Percentiles rank a stretch among this genome's conserved stretches.
Evolutionary conservation across 2,329 filamentous ascomycete genomes (phyloP).

Genomic region (Samsoniella hepiali): DNA sequence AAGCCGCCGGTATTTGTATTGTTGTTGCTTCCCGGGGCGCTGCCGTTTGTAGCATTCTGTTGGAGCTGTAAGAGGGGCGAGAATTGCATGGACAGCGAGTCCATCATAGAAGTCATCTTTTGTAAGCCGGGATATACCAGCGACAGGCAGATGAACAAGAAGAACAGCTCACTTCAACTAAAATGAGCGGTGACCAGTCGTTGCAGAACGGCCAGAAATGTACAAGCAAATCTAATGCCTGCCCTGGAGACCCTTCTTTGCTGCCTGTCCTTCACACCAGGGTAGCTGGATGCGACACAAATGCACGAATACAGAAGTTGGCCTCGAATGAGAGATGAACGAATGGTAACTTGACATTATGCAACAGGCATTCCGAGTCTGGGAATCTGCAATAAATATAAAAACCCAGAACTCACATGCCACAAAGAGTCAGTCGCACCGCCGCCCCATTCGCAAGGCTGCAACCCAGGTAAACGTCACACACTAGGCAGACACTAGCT

Average conservation of each 20-base stretch:
- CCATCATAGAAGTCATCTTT: conserved; percentile 14
- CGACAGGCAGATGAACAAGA: neutral
- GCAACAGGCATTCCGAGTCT: neutral
- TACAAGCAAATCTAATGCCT: neutral
- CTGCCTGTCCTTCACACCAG: neutral
- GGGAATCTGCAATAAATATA: neutral
- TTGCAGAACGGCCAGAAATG: neutral
- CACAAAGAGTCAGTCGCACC: neutral
- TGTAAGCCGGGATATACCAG: neutral
- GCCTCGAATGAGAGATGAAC: neutral
- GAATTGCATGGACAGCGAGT: conserved; percentile 9
- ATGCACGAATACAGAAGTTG: neutral
- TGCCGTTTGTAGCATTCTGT: neutral
- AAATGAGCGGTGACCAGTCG: neutral
- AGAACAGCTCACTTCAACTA: neutral
- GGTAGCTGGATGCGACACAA: neutral
- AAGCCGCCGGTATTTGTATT: conserved; percentile 16
- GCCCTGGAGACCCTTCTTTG: neutral
- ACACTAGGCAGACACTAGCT: neutral
- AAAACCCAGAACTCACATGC: neutral
- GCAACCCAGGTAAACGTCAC: neutral
- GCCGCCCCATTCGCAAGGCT: neutral
- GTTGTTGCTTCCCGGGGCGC: neutral
- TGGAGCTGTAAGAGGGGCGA: conserved; percentile 7
- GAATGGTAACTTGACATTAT: neutral